These are phyloP conservation scores for Anisodus tanguticus DNA, from an alignment of 257 asterid genomes.

Conservation along the genomic window DNA sequence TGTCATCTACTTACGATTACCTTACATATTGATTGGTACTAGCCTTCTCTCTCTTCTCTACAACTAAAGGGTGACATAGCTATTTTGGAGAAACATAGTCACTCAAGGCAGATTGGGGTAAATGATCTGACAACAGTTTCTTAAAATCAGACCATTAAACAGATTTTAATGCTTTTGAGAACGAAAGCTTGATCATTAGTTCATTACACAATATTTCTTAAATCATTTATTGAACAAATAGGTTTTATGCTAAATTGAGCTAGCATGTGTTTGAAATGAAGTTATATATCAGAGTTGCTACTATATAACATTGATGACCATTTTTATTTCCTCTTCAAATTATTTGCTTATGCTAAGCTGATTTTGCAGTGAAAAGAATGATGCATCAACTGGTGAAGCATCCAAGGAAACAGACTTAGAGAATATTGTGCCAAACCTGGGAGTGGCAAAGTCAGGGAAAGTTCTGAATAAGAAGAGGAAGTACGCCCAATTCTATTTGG, in stretches of 20 bases:
- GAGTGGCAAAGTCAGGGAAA: constrained; percentile 40
- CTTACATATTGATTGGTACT: neutral
- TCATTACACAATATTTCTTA: neutral
- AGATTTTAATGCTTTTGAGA: neutral
- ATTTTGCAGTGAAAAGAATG: constrained; percentile 34
- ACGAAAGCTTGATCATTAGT: neutral
- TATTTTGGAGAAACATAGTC: neutral
- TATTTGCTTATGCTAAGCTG: constrained; percentile 7
- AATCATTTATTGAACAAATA: neutral
- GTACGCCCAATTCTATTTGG: constrained; percentile 71
- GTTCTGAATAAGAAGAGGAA: constrained; percentile 69
- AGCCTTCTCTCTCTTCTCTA: neutral
- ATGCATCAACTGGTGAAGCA: constrained; percentile 35
- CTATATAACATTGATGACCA: neutral
- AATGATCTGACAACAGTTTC: neutral
- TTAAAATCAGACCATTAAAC: neutral
- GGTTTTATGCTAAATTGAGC: neutral
- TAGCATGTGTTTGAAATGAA: neutral
- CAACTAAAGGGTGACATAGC: neutral
- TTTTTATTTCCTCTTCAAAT: neutral
- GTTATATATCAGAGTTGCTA: neutral
- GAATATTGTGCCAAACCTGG: constrained; percentile 36
- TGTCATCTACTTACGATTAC: neutral
- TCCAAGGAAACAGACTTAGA: constrained; percentile 32
- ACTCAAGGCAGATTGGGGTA: neutral